These are phyloP conservation scores for Globisporangium mamillatum DNA, from an alignment of 352 stramenopile species.

Conservation along the genomic window DNA sequence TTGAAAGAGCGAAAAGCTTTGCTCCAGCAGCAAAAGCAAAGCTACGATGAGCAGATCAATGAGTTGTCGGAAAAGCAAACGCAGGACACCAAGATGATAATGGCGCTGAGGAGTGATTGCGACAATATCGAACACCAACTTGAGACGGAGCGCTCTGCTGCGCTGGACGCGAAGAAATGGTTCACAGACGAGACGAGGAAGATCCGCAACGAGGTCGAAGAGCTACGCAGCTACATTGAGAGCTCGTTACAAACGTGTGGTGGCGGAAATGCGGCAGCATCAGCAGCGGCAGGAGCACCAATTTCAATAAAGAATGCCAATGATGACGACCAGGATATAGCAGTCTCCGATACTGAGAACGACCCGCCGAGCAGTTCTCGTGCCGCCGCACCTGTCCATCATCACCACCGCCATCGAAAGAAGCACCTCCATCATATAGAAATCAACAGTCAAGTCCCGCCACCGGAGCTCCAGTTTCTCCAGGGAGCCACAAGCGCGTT, in stretches of 20 bases:
- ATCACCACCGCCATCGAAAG: slow-evolving; percentile 4
- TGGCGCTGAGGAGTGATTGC: slow-evolving; percentile 33
- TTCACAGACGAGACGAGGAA: slow-evolving; percentile 27
- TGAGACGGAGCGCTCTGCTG: slow-evolving; percentile 17
- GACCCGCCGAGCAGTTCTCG: background rate
- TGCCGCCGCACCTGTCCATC: background rate
- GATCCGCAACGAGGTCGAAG: slow-evolving; percentile 42
- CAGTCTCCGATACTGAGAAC: background rate
- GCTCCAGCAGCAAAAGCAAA: slow-evolving; percentile 41
- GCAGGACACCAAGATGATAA: slow-evolving; percentile 37
- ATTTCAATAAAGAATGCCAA: background rate
- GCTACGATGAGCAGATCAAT: slow-evolving; percentile 28
- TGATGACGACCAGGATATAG: background rate
- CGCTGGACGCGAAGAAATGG: slow-evolving; percentile 24
- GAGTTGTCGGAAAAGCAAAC: slow-evolving; percentile 35
- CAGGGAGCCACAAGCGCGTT: slow-evolving; percentile 42
- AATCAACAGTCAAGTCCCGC: background rate
- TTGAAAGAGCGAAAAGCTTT: slow-evolving; percentile 45
- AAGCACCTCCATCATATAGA: background rate
- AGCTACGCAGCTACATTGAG: slow-evolving; percentile 47
- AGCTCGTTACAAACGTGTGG: slow-evolving; percentile 20
- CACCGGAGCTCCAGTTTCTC: slow-evolving; percentile 47
- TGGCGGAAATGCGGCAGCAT: background rate
- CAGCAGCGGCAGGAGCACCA: background rate
- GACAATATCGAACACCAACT: slow-evolving; percentile 29